phyloP scores from a whole-genome alignment of 306 rosid genomes.

The Quillaja saponaria region DNA sequence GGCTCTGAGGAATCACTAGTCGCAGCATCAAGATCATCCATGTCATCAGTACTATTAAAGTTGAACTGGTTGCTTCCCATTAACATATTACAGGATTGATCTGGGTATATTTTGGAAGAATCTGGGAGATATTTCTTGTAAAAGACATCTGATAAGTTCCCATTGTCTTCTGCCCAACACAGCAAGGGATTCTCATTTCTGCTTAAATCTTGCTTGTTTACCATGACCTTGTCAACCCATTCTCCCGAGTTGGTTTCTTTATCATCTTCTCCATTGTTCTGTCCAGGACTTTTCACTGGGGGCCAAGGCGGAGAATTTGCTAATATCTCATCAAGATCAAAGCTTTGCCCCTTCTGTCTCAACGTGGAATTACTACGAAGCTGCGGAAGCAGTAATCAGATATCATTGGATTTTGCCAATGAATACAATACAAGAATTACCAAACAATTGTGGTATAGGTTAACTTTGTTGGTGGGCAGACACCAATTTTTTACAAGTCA shows the following conservation, averaged over 20 bases:
- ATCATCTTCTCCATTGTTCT: constrained; percentile 69
- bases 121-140: constrained; percentile 89
- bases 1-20: constrained; percentile 95
- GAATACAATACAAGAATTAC: constrained; percentile 2
- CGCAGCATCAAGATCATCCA: constrained; percentile 84
- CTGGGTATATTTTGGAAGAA: constrained; percentile 65
- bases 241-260: constrained; percentile 67
- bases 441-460: constrained; percentile 1
- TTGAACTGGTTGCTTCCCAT: constrained; percentile 58
- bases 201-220: constrained; percentile 77
- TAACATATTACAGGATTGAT: constrained; percentile 64
- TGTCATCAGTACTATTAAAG: constrained; percentile 62
- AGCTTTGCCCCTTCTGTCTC: constrained; percentile 68
- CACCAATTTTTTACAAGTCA: not conserved
- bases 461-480: not conserved
- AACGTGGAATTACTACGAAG: constrained; percentile 45
- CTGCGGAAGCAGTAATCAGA: constrained; percentile 48
- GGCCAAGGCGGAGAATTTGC: constrained; percentile 92
- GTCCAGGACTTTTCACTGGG: constrained; percentile 64
- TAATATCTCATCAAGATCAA: constrained; percentile 79
- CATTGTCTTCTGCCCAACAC: constrained; percentile 77
- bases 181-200: constrained; percentile 57
- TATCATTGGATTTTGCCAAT: constrained; percentile 14
- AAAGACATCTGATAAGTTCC: constrained; percentile 57
- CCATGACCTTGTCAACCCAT: constrained; percentile 99